phyloP scores from a whole-genome alignment of 2,329 filamentous ascomycete species.

The Diaporthe capsici region DNA sequence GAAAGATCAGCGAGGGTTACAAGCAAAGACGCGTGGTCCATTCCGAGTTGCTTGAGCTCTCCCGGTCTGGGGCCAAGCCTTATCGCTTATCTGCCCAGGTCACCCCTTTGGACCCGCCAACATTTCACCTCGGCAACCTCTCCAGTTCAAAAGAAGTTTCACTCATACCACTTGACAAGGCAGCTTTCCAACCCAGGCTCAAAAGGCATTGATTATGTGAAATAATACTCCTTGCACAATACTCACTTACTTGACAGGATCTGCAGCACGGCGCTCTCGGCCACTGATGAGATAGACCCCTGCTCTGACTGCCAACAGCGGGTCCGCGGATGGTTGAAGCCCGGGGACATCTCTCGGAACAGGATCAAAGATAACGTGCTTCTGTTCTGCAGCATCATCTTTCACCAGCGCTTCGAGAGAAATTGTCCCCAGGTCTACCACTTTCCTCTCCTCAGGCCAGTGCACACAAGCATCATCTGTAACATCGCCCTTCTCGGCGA shows the following conservation, averaged over 20 bases:
- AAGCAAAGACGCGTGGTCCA: not conserved
- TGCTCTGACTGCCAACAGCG: constrained; percentile 68
- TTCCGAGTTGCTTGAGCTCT: not conserved
- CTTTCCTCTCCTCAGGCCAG: constrained; percentile 65
- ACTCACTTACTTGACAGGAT: not conserved
- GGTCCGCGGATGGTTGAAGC: constrained; percentile 66
- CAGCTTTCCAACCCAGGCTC: not conserved
- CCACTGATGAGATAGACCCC: constrained; percentile 70
- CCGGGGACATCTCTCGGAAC: constrained; percentile 66
- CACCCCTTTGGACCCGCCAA: not conserved
- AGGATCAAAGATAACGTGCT: constrained; percentile 70
- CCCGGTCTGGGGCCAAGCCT: not conserved
- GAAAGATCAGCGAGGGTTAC: not conserved
- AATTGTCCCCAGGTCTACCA: constrained; percentile 66
- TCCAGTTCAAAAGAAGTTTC: not conserved
- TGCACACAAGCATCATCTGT: constrained; percentile 49
- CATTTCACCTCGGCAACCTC: not conserved
- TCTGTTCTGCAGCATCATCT: constrained; percentile 61
- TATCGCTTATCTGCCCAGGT: constrained; percentile 22
- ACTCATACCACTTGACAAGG: not conserved
- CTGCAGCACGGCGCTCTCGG: constrained; percentile 63
- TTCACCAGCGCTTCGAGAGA: constrained; percentile 57
- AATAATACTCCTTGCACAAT: not conserved
- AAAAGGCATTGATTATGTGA: not conserved
- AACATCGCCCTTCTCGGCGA: constrained; percentile 51